Evolutionary conservation across 2,329 filamentous ascomycete genomes (phyloP).

Genomic region (Mycosphaerella arachidis): DNA sequence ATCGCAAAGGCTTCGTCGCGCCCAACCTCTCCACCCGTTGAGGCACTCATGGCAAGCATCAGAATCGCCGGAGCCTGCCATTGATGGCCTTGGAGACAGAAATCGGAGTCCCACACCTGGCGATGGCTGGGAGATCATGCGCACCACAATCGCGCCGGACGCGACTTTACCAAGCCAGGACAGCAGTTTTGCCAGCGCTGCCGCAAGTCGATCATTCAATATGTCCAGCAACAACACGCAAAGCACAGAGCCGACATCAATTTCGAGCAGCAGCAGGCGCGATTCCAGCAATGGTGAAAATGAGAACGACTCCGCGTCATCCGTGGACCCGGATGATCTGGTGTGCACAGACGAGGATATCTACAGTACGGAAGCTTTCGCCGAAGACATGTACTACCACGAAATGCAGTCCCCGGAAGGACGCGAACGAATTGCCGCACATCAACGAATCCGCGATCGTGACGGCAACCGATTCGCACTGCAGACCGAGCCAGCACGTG

Average conservation of each 20-base stretch:
- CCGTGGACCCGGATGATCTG: slow-evolving; percentile 49
- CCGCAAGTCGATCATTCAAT: slow-evolving; percentile 49
- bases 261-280: slow-evolving; percentile 26
- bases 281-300: slow-evolving; percentile 39
- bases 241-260: slow-evolving; percentile 32
- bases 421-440: slow-evolving; percentile 22
- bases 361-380: slow-evolving; percentile 24
- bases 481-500: slow-evolving; percentile 17
- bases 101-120: slow-evolving; percentile 71
- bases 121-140: slow-evolving; percentile 71
- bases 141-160: slow-evolving; percentile 76
- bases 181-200: slow-evolving; percentile 73
- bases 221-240: slow-evolving; percentile 29
- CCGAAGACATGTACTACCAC: slow-evolving; percentile 27
- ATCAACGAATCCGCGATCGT: slow-evolving; percentile 32
- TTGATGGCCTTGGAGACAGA: slow-evolving; percentile 79
- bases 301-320: slow-evolving; percentile 49
- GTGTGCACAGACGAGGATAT: slow-evolving; percentile 28
- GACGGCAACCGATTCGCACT: slow-evolving; percentile 27
- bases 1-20: background rate
- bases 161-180: slow-evolving; percentile 72
- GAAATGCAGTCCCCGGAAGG: slow-evolving; percentile 26
- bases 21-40: slow-evolving; percentile 24
- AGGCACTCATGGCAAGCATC: slow-evolving; percentile 26
- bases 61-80: slow-evolving; percentile 19